Percentiles rank a stretch among this genome's conserved stretches.
Conservation (phyloP, 495 filamentous ascomycete genomes). For the Trichoderma erinaceum region DNA sequence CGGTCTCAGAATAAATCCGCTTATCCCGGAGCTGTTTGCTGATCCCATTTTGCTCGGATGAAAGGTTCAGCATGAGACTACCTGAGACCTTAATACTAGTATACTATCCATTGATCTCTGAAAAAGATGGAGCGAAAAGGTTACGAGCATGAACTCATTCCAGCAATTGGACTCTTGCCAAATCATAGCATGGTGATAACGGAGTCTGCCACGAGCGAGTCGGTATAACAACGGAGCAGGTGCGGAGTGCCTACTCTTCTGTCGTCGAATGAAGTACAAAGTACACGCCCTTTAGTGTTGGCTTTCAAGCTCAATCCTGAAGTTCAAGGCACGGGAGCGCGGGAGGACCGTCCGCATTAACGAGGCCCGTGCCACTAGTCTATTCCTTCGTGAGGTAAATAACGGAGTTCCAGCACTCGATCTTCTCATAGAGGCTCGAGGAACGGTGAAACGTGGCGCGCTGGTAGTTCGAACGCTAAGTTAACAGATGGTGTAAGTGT, state of each 20-base stretch:
- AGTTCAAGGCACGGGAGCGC: conserved; percentile 2
- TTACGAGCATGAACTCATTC: too few species aligned
- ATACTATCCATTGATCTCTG: too few species aligned
- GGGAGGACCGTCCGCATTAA: background rate
- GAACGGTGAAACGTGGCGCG: background rate
- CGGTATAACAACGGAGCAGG: too few species aligned
- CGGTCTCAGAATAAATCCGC: background rate
- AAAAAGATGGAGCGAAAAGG: too few species aligned
- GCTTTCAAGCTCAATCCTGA: background rate
- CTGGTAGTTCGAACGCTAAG: background rate
- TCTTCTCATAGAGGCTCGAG: background rate
- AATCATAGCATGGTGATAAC: too few species aligned
- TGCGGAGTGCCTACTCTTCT: too few species aligned
- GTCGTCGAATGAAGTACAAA: background rate
- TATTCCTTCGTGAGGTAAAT: conserved; percentile 7
- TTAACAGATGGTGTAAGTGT: background rate
- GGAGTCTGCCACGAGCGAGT: too few species aligned
- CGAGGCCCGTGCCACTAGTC: background rate
- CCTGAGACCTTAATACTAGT: background rate
- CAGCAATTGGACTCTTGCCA: too few species aligned
- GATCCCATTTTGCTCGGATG: background rate
- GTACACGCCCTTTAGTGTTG: background rate
- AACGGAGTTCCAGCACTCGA: background rate
- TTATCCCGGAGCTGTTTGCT: background rate
- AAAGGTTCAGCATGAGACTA: background rate